Base-by-base conservation (phyloP, 768 basidiomycete species). In the Suillus alpinus region DNA sequence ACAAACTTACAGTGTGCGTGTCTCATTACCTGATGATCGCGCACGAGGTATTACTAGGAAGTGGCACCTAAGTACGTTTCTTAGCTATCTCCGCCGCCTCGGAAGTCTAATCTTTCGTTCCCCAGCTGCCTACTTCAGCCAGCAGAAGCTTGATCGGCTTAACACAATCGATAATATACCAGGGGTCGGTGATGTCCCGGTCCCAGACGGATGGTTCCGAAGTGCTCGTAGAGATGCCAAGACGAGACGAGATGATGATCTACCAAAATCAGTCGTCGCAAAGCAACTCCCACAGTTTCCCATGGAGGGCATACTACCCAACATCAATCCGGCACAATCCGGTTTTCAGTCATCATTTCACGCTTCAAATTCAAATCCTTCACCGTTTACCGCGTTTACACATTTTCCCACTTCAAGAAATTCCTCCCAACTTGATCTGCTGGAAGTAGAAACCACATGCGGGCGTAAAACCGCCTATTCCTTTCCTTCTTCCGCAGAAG, bases 81-180 rank as follows among this genome's bases (percentile, higher is more conserved):
- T 71, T 60, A 69, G 65, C 66, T 66, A 72, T 73, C 70, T 66
- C 71, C 73, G 71, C 56, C 65, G 62, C 39, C 57, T 52, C 58
- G 13, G 53, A 36, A 50, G 53, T 31, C 44, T 59, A 57, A 67
- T 59, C 55, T 46, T 58, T 50, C 46, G 50, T 29, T 56, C 63
- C 52, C 60, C 69, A 93, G 91, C 91, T 62, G 91, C 91, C 51
- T 93, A 93, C 78, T 93, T 91, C 73, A 91, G 88, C 66, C 90
- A 90, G 68, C 85, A 85, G 67, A 88, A 82, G 59, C 76, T 92
- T 61, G 87, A 90, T 69, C 80, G 80, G 58, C 83, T 93, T 44
- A 79, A 81, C 64, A 91, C 88, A 40, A 84, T 92, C 55, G 89
- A 91, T 71, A 82, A 79, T 55, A 82, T 92, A 67, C 84, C 78